These are phyloP conservation scores for Plantago coronopus DNA, from an alignment of 305 asterid genomes.

Conservation along the genomic window DNA sequence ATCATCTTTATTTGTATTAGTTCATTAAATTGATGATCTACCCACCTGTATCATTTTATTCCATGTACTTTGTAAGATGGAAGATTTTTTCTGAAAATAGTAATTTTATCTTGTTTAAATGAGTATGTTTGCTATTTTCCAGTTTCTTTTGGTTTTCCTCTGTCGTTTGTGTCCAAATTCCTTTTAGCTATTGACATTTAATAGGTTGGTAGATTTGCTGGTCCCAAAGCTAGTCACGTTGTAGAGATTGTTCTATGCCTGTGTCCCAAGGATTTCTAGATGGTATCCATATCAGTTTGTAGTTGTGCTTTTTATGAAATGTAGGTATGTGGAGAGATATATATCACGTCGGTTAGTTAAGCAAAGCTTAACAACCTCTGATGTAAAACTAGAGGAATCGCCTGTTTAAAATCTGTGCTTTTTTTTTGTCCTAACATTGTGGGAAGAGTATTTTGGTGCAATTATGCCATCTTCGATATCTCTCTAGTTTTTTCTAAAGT, in stretches of 20 bases:
- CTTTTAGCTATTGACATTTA: slow-evolving; percentile 1
- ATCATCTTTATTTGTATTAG: slow-evolving; percentile 17
- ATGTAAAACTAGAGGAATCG: too few species aligned
- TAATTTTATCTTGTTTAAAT: neutral
- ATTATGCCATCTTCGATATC: too few species aligned
- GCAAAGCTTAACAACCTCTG: neutral
- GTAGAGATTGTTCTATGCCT: slow-evolving; percentile 6
- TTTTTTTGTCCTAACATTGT: too few species aligned
- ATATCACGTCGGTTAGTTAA: neutral
- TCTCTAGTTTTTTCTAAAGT: neutral
- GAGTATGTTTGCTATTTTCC: slow-evolving; percentile 6
- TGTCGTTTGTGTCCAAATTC: neutral
- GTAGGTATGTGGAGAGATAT: slow-evolving; percentile 14
- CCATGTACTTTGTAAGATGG: slow-evolving; percentile 13
- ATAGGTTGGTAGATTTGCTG: neutral
- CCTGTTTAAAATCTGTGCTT: neutral
- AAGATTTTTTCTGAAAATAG: slow-evolving; percentile 12
- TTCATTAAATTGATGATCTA: neutral
- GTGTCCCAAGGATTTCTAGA: slow-evolving; percentile 6
- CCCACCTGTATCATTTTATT: neutral
- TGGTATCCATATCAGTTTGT: neutral
- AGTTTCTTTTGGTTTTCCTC: slow-evolving; percentile 2
- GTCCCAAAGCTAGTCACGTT: neutral
- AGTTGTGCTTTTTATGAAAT: neutral
- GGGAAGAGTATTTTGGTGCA: neutral